Base-by-base conservation (phyloP, 225 moss, liverwort and hornwort species). In the Takakia lepidozioides region DNA sequence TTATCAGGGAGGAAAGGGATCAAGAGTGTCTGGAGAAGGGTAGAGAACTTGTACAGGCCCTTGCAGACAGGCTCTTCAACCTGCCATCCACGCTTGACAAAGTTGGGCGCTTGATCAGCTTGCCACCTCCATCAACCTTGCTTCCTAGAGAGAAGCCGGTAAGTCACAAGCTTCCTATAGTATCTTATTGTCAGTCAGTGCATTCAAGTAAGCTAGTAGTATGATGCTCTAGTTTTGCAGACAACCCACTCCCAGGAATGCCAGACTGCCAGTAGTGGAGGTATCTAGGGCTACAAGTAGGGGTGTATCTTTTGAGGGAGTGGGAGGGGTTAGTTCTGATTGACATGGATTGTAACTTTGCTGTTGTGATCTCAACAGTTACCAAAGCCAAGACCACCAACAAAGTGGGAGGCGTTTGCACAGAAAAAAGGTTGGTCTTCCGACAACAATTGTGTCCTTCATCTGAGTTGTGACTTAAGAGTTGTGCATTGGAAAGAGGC, bases 121-220 rank as follows among this genome's bases (percentile, higher is more conserved):
- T 98, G 65, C 91, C 98, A 2, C 71, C 77, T 41, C 91, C 98
- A 1, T 58, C 57, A 1, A 69, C 85, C 28, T 73, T 68, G 17
- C 87, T 98, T 17, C 98, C 98, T 5, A 62, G 98, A 54, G 98
- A 98, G 36, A 98, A 98, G 69, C 98, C 85, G 66, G 95, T 95
- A 70, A 47, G 70, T 65, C n/a, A n/a, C n/a, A n/a, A n/a, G n/a
- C n/a, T n/a, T n/a, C n/a, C n/a, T n/a, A n/a, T n/a, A n/a, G n/a
- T n/a, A n/a, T n/a, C n/a, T n/a, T n/a, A n/a, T n/a, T n/a, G n/a
- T n/a, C 17, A 48, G 48, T 48, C 28, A n/a, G 25, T 25, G 16
- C 4, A 37, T n/a, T n/a, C 16, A 53, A 53, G 20, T 37, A 2
- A n/a, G 21, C 22, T 21, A 2, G 15, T 38, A 3, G 29, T 15